Conservation (phyloP, 2,329 filamentous ascomycete species). For the Torrubiella hemipterigena region DNA sequence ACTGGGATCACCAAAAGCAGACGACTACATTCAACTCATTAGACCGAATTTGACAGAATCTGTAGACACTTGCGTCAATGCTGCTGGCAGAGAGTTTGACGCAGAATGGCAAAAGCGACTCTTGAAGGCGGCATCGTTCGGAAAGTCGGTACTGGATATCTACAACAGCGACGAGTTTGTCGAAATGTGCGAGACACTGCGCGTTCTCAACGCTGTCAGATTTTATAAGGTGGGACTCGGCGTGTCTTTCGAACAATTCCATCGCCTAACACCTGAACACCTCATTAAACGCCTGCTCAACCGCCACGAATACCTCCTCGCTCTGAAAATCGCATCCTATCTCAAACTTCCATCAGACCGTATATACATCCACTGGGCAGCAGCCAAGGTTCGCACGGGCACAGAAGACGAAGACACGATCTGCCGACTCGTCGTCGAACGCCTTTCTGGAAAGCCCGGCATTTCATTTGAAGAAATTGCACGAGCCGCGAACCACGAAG, state of each 20-base stretch:
- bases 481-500: slow-evolving; percentile 86
- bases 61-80: slow-evolving; percentile 86
- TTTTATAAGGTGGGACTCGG: slow-evolving; percentile 87
- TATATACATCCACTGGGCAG: slow-evolving; percentile 96
- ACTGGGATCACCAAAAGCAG: slow-evolving; percentile 87
- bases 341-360: slow-evolving; percentile 74
- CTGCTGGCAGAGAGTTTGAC: slow-evolving; percentile 84
- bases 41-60: slow-evolving; percentile 78
- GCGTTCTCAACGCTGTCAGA: slow-evolving; percentile 83
- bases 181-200: slow-evolving; percentile 89
- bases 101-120: slow-evolving; percentile 89
- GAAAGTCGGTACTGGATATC: slow-evolving; percentile 91
- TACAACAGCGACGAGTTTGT: slow-evolving; percentile 99
- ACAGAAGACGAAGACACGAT: slow-evolving; percentile 79
- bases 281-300: slow-evolving; percentile 80
- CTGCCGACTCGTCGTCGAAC: slow-evolving; percentile 75
- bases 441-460: slow-evolving; percentile 74
- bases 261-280: slow-evolving; percentile 77
- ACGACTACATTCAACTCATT: slow-evolving; percentile 95
- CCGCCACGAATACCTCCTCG: slow-evolving; percentile 81
- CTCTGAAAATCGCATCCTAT: slow-evolving; percentile 78
- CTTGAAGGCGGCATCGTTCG: slow-evolving; percentile 92
- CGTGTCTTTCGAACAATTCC: slow-evolving; percentile 86
- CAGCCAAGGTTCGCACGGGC: slow-evolving; percentile 79
- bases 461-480: slow-evolving; percentile 96